phyloP scores from a whole-genome alignment of 768 basidiomycete species.

The Flagelloscypha sp. region DNA sequence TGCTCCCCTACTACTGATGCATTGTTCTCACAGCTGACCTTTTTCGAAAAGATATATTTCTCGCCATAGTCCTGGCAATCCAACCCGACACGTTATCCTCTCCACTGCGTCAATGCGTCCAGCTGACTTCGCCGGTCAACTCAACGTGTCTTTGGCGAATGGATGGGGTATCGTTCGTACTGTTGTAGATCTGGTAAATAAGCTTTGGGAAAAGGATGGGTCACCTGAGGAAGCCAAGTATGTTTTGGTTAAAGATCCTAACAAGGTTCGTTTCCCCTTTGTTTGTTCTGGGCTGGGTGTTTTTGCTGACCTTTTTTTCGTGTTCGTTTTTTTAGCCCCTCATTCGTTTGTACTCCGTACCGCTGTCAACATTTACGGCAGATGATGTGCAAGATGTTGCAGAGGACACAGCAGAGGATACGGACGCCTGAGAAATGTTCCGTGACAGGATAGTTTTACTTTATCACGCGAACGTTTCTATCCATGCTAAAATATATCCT shows the following conservation, averaged over 20 bases:
- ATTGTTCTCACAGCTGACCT: slow-evolving; percentile 12
- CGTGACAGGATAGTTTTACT: too few relatives aligned
- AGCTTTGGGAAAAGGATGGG: too few relatives aligned
- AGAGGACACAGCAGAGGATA: slow-evolving; percentile 24
- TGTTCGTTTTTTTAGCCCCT: slow-evolving; percentile 56
- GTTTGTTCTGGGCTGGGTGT: background rate
- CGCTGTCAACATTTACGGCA: slow-evolving; percentile 73
- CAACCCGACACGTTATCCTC: slow-evolving; percentile 90
- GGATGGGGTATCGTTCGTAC: slow-evolving; percentile 99
- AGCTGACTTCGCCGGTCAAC: slow-evolving; percentile 86
- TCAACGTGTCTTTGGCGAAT: slow-evolving; percentile 90
- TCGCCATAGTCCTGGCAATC: slow-evolving; percentile 87
- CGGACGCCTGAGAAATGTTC: slow-evolving; percentile 16
- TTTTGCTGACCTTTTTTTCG: slow-evolving; percentile 8
- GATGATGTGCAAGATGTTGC: slow-evolving; percentile 63
- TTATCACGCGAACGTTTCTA: too few relatives aligned
- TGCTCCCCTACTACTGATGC: slow-evolving; percentile 8
- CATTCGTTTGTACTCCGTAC: slow-evolving; percentile 91
- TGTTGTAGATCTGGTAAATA: slow-evolving; percentile 89
- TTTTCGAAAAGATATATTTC: slow-evolving; percentile 73
- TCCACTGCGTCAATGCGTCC: slow-evolving; percentile 94
- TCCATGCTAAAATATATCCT: too few relatives aligned
- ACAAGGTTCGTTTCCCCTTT: slow-evolving; percentile 57
- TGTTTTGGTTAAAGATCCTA: slow-evolving; percentile 94
- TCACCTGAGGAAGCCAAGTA: slow-evolving; percentile 99